Percentiles rank a stretch among this genome's conserved stretches.
Conservation (phyloP, 2,329 filamentous ascomycete genomes). For the Claviceps citrina region DNA sequence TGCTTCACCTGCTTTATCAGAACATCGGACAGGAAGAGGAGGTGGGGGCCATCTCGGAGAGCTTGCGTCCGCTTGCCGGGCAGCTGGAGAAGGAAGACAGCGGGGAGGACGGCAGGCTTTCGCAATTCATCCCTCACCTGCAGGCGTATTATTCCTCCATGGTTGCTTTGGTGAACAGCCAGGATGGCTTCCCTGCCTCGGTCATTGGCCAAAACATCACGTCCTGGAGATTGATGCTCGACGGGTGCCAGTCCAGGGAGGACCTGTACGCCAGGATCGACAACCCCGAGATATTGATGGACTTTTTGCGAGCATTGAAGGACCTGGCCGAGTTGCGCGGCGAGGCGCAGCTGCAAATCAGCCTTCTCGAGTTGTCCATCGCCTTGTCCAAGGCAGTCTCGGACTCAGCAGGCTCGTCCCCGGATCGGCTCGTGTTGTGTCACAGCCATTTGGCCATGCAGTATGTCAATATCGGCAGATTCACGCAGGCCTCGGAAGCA, state of each 20-base stretch:
- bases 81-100: constrained; percentile 21
- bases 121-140: constrained; percentile 33
- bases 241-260: constrained; percentile 21
- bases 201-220: constrained; percentile 23
- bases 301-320: constrained; percentile 33
- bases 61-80: constrained; percentile 24
- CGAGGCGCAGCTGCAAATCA: constrained; percentile 29
- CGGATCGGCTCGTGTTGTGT: constrained; percentile 28
- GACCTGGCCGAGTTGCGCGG: constrained; percentile 38
- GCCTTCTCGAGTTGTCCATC: constrained; percentile 30
- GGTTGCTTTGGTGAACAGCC: constrained; percentile 25
- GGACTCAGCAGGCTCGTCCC: constrained; percentile 14
- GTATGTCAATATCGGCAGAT: constrained; percentile 38
- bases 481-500: constrained; percentile 30
- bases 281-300: constrained; percentile 31
- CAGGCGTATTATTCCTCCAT: constrained; percentile 30
- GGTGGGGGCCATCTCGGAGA: constrained; percentile 23
- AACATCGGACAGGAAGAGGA: constrained; percentile 30
- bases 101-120: constrained; percentile 30
- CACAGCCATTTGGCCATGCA: constrained; percentile 35
- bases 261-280: constrained; percentile 32
- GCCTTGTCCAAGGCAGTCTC: constrained; percentile 23
- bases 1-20: constrained; percentile 33
- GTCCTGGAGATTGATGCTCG: constrained; percentile 29
- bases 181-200: constrained; percentile 15